Percentiles rank a stretch among this genome's conserved stretches.
These are phyloP conservation scores for Populus hybrid DNA, from an alignment of 441 rosid species.

Conservation along the genomic window DNA sequence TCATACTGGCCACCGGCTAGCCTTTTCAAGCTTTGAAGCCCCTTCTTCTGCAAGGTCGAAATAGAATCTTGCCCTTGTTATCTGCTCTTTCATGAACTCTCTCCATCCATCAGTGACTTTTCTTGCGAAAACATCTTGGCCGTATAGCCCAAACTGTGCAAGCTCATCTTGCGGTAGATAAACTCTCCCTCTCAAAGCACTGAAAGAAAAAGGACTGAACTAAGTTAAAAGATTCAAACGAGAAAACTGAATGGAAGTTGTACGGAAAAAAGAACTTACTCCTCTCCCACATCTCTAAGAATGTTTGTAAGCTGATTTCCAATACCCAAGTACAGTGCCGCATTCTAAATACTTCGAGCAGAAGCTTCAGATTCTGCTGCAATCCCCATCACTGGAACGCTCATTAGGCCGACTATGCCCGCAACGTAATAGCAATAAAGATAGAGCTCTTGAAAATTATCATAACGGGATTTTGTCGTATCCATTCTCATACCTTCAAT, in stretches of 20 bases:
- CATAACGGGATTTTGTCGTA: conserved; percentile 36
- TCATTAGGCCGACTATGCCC: conserved; percentile 54
- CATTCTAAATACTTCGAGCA: conserved; percentile 34
- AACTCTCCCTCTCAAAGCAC: conserved; percentile 45
- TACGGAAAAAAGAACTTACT: conserved; percentile 31
- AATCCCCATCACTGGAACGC: conserved; percentile 66
- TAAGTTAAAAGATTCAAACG: neutral
- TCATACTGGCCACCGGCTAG: conserved; percentile 61
- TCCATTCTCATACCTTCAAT: conserved; percentile 72
- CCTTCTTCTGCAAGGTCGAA: conserved; percentile 56
- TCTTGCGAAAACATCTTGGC: conserved; percentile 26
- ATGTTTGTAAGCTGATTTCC: conserved; percentile 63
- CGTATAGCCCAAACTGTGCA: conserved; percentile 34
- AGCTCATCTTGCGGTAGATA: conserved; percentile 56
- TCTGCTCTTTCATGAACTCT: conserved; percentile 58
- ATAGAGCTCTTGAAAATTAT: conserved; percentile 53
- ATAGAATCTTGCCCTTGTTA: conserved; percentile 49
- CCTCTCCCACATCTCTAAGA: conserved; percentile 61
- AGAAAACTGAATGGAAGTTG: neutral
- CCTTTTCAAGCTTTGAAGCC: conserved; percentile 54
- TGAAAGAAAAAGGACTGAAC: conserved; percentile 1
- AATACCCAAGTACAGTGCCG: conserved; percentile 48
- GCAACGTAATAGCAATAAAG: conserved; percentile 55
- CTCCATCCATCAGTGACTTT: conserved; percentile 45
- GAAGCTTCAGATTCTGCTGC: conserved; percentile 35